Base-by-base conservation (phyloP, 2,329 filamentous ascomycete species). In the Stemphylium vesicarium region DNA sequence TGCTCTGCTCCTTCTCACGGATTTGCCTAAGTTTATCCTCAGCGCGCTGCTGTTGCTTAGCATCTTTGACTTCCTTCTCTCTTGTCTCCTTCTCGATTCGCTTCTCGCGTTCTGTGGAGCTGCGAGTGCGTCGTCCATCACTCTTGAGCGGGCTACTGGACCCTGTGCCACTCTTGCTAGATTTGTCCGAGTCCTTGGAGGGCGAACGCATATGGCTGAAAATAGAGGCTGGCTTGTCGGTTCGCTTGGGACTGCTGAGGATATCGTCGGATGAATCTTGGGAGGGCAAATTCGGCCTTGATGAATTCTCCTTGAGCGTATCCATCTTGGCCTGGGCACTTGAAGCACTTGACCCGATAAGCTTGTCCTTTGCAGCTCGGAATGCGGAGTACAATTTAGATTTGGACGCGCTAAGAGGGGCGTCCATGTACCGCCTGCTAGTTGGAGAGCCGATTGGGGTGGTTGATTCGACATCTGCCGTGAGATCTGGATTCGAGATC, bases 311-410 rank as follows among this genome's bases (percentile, higher is more conserved):
- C 20, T 70, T 80, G 7, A 82, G 77, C 26, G 79, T 79, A 58
- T 87, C 85, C 56, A 85, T 70, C 62, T 84, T 86, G 2, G 82
- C 82, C 39, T 85, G 82, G 40, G 84, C 84, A 58, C 84, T 85
- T 11, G 82, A 75, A 39, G 82, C 80, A 54, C 82, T 85, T 58
- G 84, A 94, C 63, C 90, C 96, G 15, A 89, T 91, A 59, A 97
- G 88, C 43, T 97, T 84, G 12, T 89, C 91, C 74, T 90, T 94
- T 4, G 93, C 95, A 50, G 88, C 90, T 76, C 92, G 93, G 65
- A 97, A 81, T 56, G 96, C 92, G 9, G 93, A 96, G 41, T 94
- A 96, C 42, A 98, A 81, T 72, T 92, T 96, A 69, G 90, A 91
- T 78, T 96, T 98, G 24, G 95, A 93, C 46, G 95, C 92, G 75